These are phyloP conservation scores for Candida ponderosae DNA, from an alignment of 805 yeast genomes.

Conservation along the genomic window DNA sequence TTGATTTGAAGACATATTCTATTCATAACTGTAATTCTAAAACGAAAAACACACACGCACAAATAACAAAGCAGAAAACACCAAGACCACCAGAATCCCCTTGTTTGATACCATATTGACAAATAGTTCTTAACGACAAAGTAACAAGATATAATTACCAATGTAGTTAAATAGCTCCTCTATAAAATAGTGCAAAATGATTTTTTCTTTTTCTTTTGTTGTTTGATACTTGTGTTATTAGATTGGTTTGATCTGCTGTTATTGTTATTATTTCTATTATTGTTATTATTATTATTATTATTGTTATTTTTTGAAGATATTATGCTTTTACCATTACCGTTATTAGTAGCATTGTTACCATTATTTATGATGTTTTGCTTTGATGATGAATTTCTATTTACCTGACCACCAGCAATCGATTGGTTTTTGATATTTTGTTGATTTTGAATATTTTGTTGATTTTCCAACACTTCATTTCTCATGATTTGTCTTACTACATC, in stretches of 20 bases:
- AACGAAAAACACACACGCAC: no score
- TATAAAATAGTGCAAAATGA: background rate
- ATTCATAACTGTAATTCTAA: no score
- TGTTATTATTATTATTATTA: background rate
- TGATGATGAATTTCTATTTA: background rate
- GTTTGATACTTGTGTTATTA: no score
- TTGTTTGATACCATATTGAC: no score
- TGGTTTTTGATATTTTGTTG: constrained; percentile 1
- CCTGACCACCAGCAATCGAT: background rate
- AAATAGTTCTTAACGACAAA: no score
- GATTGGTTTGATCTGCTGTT: background rate
- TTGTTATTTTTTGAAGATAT: constrained; percentile 1
- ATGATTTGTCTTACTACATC: constrained; percentile 87
- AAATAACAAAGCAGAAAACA: no score
- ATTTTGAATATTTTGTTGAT: constrained; percentile 2
- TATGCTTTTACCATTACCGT: no score
- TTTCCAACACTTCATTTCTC: constrained; percentile 46
- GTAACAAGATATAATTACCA: no score
- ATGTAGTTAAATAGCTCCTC: no score
- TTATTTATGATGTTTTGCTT: background rate
- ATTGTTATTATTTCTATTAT: background rate
- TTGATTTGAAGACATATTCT: no score
- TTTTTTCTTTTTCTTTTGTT: constrained; percentile 15
- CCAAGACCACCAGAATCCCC: no score
- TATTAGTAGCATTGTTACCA: no score